Evolutionary conservation across 345 rosid species (phyloP), one percentile per base, ranked within the genome.

Genomic region (Hevea brasiliensis): DNA sequence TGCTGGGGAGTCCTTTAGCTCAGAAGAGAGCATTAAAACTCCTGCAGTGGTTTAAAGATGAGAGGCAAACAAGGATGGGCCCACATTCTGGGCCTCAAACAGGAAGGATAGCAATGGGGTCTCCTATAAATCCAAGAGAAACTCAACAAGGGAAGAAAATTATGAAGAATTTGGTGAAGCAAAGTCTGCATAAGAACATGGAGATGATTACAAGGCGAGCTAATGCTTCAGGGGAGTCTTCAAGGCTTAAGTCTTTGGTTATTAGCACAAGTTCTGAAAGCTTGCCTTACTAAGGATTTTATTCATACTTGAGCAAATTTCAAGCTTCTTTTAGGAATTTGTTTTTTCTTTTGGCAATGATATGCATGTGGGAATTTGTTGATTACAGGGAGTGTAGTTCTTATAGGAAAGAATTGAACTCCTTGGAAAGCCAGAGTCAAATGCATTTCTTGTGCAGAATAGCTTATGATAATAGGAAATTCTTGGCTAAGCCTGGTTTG

Each of bases 11-110:
- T 68, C 76, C 90, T 63, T 63, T 95, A 17, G 94, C 94, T 55
- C 99, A 95, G 40, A 95, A 86, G 87, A 87, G 99, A 72, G 96
- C 97, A 3, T 13, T 87, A 66, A 95, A 92, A 64, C 71, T 95
- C 64, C 73, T 95, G 65, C 96, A 95, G 15, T 92, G 99, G 99
- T 95, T 95, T 62, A 92, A 90, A 76, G 96, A 92, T 21, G 99
- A 87, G 80, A 86, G 98, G 78, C 89, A 87, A 73, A 73, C 79
- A 14, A 86, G 83, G 78, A 85, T 95, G 82, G 97, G 96, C 17
- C 97, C 91, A 7, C 99, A 95, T 79, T 95, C 99, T 0, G 99
- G 99, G 42, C 98, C 99, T 1, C 99, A 90, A 71, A 73, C 89
- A 11, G 83, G 90, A 41, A 80, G 89, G 74, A 13, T 75, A 8